These are phyloP conservation scores for Lichtheimia ornata DNA, from an alignment of 371 early-diverging fungal genomes.

Conservation along the genomic window DNA sequence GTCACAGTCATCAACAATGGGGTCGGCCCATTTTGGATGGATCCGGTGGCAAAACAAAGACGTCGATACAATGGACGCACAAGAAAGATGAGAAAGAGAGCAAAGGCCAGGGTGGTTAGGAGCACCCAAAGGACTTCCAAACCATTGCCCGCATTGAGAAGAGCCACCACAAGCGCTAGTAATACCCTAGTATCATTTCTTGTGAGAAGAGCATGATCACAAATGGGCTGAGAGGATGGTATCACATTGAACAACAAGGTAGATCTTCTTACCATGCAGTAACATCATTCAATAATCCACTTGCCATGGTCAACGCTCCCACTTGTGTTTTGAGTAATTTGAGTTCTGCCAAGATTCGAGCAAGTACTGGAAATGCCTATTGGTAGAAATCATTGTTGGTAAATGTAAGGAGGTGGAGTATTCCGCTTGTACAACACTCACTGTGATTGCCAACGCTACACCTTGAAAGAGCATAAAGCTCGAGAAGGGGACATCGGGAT, in stretches of 20 bases:
- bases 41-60: slow-evolving; percentile 46
- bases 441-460: slow-evolving; percentile 91
- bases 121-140: slow-evolving; percentile 75
- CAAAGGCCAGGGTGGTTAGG: slow-evolving; percentile 62
- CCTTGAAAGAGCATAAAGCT: slow-evolving; percentile 82
- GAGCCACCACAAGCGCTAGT: slow-evolving; percentile 80
- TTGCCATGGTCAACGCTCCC: slow-evolving; percentile 81
- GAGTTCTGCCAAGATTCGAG: slow-evolving; percentile 88
- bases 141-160: slow-evolving; percentile 65
- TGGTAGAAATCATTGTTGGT: background rate
- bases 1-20: slow-evolving; percentile 71
- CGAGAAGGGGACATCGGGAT: slow-evolving; percentile 53
- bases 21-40: slow-evolving; percentile 62
- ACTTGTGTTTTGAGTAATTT: slow-evolving; percentile 81
- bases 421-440: slow-evolving; percentile 19
- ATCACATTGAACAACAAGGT: too few relatives aligned
- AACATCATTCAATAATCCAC: slow-evolving; percentile 88
- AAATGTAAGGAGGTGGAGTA: background rate
- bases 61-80: slow-evolving; percentile 58
- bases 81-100: slow-evolving; percentile 59
- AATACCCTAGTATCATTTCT: slow-evolving; percentile 37
- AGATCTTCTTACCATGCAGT: slow-evolving; percentile 70
- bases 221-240: background rate
- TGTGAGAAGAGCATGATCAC: background rate
- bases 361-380: slow-evolving; percentile 91